These are phyloP conservation scores for Fimicolochytrium jonesii DNA, from an alignment of 192 early-diverging fungal genomes.

Conservation along the genomic window DNA sequence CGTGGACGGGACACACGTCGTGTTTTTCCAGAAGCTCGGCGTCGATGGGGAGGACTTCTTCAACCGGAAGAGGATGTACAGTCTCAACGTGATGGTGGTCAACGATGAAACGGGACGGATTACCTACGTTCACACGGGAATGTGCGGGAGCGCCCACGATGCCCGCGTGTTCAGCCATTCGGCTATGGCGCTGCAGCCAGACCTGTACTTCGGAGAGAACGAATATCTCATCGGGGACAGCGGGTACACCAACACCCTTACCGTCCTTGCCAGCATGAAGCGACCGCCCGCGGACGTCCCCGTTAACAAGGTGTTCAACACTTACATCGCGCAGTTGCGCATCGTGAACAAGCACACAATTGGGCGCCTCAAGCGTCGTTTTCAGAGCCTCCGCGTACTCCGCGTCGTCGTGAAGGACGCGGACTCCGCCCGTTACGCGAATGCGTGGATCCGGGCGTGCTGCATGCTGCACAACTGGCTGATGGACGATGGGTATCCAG, in stretches of 20 bases:
- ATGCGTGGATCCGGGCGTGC: too few relatives aligned
- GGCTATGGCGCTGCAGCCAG: not conserved
- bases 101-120: not conserved
- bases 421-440: too few relatives aligned
- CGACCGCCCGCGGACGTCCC: not conserved
- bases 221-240: not conserved
- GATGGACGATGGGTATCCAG: too few relatives aligned
- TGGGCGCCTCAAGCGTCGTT: not conserved
- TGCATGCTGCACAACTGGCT: too few relatives aligned
- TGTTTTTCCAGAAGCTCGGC: not conserved
- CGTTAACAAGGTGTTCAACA: not conserved
- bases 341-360: not conserved
- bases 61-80: not conserved
- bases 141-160: not conserved
- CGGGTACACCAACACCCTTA: not conserved
- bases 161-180: not conserved
- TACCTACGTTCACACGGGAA: not conserved
- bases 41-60: not conserved
- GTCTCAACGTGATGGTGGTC: constrained; percentile 2
- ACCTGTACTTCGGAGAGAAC: not conserved
- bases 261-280: not conserved
- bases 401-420: not conserved
- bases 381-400: not conserved
- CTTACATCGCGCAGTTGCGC: not conserved
- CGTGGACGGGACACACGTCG: not conserved